Percentiles rank a stretch among this genome's conserved stretches.
phyloP scores from a whole-genome alignment of 768 basidiomycete genomes.

The Termitomyces sp. region DNA sequence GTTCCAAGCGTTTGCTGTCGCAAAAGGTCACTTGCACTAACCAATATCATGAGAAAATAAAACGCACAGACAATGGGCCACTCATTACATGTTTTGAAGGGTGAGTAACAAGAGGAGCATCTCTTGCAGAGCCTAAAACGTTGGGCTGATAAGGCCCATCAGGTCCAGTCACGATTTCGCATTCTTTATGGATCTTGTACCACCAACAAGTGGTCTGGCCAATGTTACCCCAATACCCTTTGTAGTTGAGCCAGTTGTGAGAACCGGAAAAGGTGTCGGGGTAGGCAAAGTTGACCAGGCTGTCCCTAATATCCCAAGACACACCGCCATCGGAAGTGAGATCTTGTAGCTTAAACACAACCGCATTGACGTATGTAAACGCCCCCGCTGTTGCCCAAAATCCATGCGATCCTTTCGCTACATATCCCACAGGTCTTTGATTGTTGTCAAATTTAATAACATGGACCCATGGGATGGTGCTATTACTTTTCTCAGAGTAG shows the following conservation, averaged over 20 bases:
- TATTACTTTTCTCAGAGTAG: background rate
- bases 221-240: constrained; percentile 15
- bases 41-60: background rate
- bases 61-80: constrained; percentile 12
- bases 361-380: constrained; percentile 14
- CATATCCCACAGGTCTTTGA: constrained; percentile 15
- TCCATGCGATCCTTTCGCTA: constrained; percentile 15
- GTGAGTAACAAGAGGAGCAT: background rate
- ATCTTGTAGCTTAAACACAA: constrained; percentile 14
- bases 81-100: background rate
- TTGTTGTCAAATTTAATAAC: constrained; percentile 14
- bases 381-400: constrained; percentile 16
- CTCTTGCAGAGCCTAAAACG: constrained; percentile 9
- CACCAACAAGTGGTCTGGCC: constrained; percentile 15
- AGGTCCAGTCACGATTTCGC: constrained; percentile 13
- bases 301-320: constrained; percentile 13
- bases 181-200: constrained; percentile 12
- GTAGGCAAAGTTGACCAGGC: constrained; percentile 9
- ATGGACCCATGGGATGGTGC: constrained; percentile 15
- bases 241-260: constrained; percentile 15
- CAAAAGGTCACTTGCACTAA: background rate
- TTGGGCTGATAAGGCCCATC: constrained; percentile 13
- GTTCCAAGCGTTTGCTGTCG: constrained; percentile 14
- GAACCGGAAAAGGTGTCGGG: constrained; percentile 11
- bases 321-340: constrained; percentile 12